Conservation (phyloP, 202 grass and related monocot genomes). For the Sporobolus alterniflorus region DNA sequence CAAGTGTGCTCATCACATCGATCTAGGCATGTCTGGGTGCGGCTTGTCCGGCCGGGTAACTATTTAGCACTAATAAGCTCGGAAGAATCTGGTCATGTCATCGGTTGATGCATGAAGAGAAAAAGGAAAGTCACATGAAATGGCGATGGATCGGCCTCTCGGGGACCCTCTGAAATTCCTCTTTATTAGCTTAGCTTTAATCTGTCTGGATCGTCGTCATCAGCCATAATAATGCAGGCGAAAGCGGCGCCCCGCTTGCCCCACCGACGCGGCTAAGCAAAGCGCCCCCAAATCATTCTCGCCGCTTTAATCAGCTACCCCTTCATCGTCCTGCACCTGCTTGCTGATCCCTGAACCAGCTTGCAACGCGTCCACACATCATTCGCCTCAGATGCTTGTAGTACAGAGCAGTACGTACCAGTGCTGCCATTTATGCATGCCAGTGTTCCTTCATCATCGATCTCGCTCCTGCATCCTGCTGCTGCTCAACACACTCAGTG, state of each 20-base stretch:
- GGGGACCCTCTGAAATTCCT: slow-evolving; percentile 14
- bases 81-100: slow-evolving; percentile 32
- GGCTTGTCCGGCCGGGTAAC: background rate
- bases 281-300: slow-evolving; percentile 38
- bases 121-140: slow-evolving; percentile 37
- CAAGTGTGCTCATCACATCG: background rate
- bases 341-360: no score
- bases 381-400: slow-evolving; percentile 3
- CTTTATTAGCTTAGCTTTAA: slow-evolving; percentile 49
- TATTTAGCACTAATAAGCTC: background rate
- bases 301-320: slow-evolving; percentile 32
- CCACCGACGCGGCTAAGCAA: slow-evolving; percentile 43
- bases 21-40: no score
- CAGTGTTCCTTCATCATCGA: background rate
- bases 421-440: background rate
- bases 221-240: slow-evolving; percentile 56
- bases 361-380: background rate
- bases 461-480: background rate
- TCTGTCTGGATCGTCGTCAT: slow-evolving; percentile 39
- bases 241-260: slow-evolving; percentile 41
- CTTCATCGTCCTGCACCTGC: background rate
- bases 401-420: background rate
- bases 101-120: background rate
- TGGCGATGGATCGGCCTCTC: background rate
- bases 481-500: background rate